Conservation (phyloP, 805 yeast species). For the Blastobotrys attinorum region DNA sequence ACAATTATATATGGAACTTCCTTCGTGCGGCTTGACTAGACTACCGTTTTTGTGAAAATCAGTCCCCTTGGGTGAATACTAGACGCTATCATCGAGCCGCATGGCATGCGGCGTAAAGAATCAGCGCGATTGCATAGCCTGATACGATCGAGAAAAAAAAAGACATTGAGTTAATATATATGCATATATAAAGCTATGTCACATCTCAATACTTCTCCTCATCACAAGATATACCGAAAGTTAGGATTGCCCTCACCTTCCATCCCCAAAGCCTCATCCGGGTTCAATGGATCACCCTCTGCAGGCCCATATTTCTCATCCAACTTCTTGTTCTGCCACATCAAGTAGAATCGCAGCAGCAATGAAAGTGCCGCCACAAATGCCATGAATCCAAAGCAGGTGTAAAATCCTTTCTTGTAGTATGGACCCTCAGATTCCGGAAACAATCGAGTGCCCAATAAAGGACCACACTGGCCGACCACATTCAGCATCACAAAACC, state of each 20-base stretch:
- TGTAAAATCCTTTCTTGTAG: slow-evolving; percentile 18
- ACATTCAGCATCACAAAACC: slow-evolving; percentile 23
- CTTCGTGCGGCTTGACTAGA: no score
- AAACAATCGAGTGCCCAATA: slow-evolving; percentile 24
- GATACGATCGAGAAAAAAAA: no score
- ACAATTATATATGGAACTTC: no score
- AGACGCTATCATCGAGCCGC: no score
- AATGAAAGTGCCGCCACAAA: slow-evolving; percentile 12
- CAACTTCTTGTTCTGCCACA: slow-evolving; percentile 12
- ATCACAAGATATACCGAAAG: slow-evolving; percentile 14
- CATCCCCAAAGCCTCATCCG: slow-evolving; percentile 2
- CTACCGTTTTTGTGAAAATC: no score
- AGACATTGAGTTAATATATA: no score
- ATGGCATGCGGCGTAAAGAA: no score
- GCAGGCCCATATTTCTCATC: slow-evolving; percentile 13
- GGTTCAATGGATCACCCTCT: slow-evolving; percentile 6
- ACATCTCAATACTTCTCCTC: no score
- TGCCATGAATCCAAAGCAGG: slow-evolving; percentile 15
- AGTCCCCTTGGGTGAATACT: no score
- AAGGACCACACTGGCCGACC: slow-evolving; percentile 26
- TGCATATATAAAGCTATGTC: no score
- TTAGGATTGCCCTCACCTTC: slow-evolving; percentile 11
- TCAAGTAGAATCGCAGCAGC: slow-evolving; percentile 10
- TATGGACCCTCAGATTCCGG: slow-evolving; percentile 16
- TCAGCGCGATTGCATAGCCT: no score